Evolutionary conservation across 2,329 filamentous ascomycete species (phyloP).

Genomic region (Sclerotinia nivalis): DNA sequence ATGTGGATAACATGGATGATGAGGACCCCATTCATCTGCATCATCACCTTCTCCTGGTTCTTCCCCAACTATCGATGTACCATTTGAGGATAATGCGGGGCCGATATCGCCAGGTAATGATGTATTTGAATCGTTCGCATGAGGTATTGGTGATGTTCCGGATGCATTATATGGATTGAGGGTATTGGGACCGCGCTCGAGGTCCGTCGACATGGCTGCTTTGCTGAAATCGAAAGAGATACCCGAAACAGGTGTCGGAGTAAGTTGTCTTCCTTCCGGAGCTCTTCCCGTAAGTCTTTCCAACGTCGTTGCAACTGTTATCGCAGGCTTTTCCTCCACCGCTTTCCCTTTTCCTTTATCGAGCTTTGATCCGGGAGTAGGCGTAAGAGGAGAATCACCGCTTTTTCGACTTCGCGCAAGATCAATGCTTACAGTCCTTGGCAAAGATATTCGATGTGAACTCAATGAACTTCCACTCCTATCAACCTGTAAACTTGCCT

Average conservation of each 20-base stretch:
- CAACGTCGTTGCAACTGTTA: conserved; percentile 19
- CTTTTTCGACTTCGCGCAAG: conserved; percentile 35
- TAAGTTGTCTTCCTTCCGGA: conserved; percentile 20
- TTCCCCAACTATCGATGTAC: conserved; percentile 36
- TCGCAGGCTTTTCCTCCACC: conserved; percentile 26
- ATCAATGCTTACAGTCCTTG: conserved; percentile 41
- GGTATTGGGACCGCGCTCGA: conserved; percentile 38
- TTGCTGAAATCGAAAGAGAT: conserved; percentile 36
- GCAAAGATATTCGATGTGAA: conserved; percentile 39
- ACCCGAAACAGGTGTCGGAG: conserved; percentile 27
- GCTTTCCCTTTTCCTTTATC: conserved; percentile 40
- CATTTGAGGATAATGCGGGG: conserved; percentile 40
- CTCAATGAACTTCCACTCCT: conserved; percentile 43
- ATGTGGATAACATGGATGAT: conserved; percentile 93
- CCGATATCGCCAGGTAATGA: conserved; percentile 38
- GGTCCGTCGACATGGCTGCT: conserved; percentile 37
- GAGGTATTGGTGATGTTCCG: conserved; percentile 32
- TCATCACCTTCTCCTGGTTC: conserved; percentile 53
- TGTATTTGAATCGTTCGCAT: conserved; percentile 28
- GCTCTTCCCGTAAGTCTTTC: conserved; percentile 23
- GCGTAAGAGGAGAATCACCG: conserved; percentile 32
- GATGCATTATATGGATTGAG: conserved; percentile 32
- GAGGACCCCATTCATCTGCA: conserved; percentile 82
- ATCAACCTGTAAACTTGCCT: conserved; percentile 49
- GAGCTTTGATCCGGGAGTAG: conserved; percentile 23